A percentile compares a stretch with the other conserved stretches of the same genome.
These are phyloP conservation scores for Ochromonas danica DNA, from an alignment of 108 stramenopile genomes.

Conservation along the genomic window DNA sequence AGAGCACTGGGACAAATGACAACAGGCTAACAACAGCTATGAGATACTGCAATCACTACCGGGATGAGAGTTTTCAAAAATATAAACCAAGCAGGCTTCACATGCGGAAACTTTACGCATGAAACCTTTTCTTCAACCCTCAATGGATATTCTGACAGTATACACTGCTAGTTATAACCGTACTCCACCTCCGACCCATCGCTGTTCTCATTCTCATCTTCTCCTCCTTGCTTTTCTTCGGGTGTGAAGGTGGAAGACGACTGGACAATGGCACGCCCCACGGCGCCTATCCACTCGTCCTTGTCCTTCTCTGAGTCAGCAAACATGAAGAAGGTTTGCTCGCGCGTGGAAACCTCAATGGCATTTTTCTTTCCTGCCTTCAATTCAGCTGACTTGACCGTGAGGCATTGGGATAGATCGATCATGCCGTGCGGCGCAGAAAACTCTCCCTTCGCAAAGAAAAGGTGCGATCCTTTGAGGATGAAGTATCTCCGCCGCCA, in stretches of 20 bases:
- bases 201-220: conserved; percentile 41
- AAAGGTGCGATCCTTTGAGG: conserved; percentile 93
- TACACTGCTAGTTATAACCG: conserved; percentile 31
- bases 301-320: conserved; percentile 98
- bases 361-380: conserved; percentile 90
- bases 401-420: conserved; percentile 84
- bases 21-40: too few relatives aligned
- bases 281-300: conserved; percentile 99
- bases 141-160: too few relatives aligned
- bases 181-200: conserved; percentile 30
- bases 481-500: conserved; percentile 97
- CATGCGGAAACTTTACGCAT: too few relatives aligned
- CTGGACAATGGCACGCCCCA: conserved; percentile 96
- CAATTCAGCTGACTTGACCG: conserved; percentile 96
- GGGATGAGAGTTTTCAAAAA: too few relatives aligned
- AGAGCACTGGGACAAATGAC: too few relatives aligned
- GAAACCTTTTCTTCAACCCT: too few relatives aligned
- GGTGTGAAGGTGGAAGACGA: conserved; percentile 60
- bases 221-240: conserved; percentile 25
- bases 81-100: too few relatives aligned
- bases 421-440: conserved; percentile 77
- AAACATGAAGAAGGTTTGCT: conserved; percentile 87
- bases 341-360: conserved; percentile 94
- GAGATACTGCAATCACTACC: too few relatives aligned
- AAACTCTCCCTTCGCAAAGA: conserved; percentile 74